Evolutionary conservation across 2,329 filamentous ascomycete species (phyloP).

Genomic region (Penicillium sp.): DNA sequence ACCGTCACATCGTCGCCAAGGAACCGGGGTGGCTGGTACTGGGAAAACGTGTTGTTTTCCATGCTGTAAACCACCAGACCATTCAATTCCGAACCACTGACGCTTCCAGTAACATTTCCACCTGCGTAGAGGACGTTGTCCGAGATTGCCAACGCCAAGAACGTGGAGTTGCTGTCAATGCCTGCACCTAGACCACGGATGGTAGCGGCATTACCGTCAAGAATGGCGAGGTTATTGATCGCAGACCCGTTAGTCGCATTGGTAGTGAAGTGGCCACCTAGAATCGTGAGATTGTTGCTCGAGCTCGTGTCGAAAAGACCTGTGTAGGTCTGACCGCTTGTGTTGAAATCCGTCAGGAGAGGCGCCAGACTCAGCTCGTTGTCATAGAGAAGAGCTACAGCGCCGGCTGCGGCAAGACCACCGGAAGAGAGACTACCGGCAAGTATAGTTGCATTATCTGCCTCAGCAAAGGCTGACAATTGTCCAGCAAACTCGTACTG

Average conservation of each 20-base stretch:
- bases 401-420: too few relatives aligned
- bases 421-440: slow-evolving; percentile 55
- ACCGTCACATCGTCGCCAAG: slow-evolving; percentile 63
- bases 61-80: slow-evolving; percentile 78
- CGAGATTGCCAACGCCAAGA: too few relatives aligned
- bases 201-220: too few relatives aligned
- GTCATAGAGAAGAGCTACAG: too few relatives aligned
- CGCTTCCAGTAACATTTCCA: slow-evolving; percentile 62
- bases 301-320: slow-evolving; percentile 58
- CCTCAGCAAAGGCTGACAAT: too few relatives aligned
- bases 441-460: too few relatives aligned
- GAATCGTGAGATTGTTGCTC: slow-evolving; percentile 69
- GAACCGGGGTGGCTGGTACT: slow-evolving; percentile 66
- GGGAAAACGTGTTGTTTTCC: slow-evolving; percentile 50
- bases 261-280: slow-evolving; percentile 78
- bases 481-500: slow-evolving; percentile 62
- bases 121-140: slow-evolving; percentile 68
- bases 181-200: too few relatives aligned
- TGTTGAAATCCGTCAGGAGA: too few relatives aligned
- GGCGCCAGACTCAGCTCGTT: too few relatives aligned
- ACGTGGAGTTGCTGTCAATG: slow-evolving; percentile 62
- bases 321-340: too few relatives aligned
- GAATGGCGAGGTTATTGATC: slow-evolving; percentile 70
- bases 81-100: slow-evolving; percentile 54
- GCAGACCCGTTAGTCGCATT: slow-evolving; percentile 58